A percentile compares a stretch with the other conserved stretches of the same genome.
These are phyloP conservation scores for Ceratobasidium sp. DNA, from an alignment of 1,284 basidiomycete species.

Conservation along the genomic window DNA sequence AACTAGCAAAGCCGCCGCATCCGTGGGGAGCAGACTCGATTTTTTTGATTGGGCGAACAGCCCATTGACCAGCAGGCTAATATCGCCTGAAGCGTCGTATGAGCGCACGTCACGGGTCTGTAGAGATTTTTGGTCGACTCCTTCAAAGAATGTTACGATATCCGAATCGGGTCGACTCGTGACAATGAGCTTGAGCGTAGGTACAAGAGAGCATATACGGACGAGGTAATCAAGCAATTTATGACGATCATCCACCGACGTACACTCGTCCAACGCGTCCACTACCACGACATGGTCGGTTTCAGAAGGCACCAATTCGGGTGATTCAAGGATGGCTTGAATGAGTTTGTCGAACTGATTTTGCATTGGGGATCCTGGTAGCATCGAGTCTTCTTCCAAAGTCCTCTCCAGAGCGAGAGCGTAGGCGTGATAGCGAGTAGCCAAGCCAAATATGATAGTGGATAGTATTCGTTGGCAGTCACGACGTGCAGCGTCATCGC, in stretches of 20 bases:
- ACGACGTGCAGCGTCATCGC: neutral
- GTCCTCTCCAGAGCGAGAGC: neutral
- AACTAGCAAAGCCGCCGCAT: neutral
- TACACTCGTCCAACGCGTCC: conserved; percentile 38
- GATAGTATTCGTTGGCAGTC: neutral
- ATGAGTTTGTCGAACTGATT: neutral
- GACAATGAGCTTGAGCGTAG: conserved; percentile 17
- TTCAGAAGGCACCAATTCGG: neutral
- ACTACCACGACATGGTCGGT: neutral
- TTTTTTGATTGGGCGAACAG: neutral
- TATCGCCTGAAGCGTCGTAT: conserved; percentile 7
- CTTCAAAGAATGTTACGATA: neutral
- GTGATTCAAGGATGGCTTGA: neutral
- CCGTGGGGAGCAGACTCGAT: neutral
- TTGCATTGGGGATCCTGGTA: conserved; percentile 1
- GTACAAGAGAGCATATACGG: neutral
- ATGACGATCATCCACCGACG: neutral
- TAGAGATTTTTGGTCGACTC: neutral
- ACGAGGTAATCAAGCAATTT: neutral
- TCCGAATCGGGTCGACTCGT: conserved; percentile 8
- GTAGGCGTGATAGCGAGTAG: neutral
- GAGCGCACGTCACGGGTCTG: neutral
- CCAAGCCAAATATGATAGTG: neutral
- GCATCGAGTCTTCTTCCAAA: neutral
- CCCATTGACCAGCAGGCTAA: neutral